Base-by-base conservation (phyloP, 1,139 yeast species). In the Wickerhamomyces sp. region DNA sequence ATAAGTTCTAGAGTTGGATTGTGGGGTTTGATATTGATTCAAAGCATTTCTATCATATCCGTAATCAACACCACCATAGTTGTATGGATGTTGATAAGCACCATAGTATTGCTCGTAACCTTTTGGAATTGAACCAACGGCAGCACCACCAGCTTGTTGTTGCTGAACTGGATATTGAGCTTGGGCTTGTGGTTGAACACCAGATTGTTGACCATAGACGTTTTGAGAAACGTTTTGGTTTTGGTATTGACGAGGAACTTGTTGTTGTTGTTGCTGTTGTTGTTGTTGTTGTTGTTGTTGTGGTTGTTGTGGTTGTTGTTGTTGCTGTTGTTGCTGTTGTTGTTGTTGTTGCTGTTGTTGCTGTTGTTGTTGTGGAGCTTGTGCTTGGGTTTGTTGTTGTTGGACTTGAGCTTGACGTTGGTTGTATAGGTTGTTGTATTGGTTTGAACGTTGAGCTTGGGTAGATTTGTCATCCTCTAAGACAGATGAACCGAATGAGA, bases 401-500 rank as follows among this genome's bases (percentile, higher is more conserved):
- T 43, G 53, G 44, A 37, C 41, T 53, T 48, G 55, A 31, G 43
- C 23, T 42, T 18, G 23, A 18, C 23, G 23, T 18, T 18, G 23
- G 23, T 18, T 18, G 23, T 18, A 18, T 18, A 18, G 23, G 23
- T 18, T 18, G 23, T 18, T 18, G 23, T 18, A 18, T 18, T 18
- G 23, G 23, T 18, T 18, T 18, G 23, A 35, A 44, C 51, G 40
- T 37, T 39, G 33, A 14, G 41, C 33, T 44, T 53, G 60, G 46
- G 47, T 48, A 42, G 63, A 40, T 41, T 54, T 53, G 40, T 71
- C 75, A 40, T 72, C 72, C 40, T 76, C 81, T 68, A 71, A 68
- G 5, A 83, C 52, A 0, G 95, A 85, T 3, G 89, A 67, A 1
- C 90, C 95, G 56, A 81, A 79, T 0, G 96, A 83, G 13, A 91